Percentiles rank a stretch among this genome's conserved stretches.
These are phyloP conservation scores for Nakazawaea ernobii DNA, from an alignment of 805 yeast species.

Conservation along the genomic window DNA sequence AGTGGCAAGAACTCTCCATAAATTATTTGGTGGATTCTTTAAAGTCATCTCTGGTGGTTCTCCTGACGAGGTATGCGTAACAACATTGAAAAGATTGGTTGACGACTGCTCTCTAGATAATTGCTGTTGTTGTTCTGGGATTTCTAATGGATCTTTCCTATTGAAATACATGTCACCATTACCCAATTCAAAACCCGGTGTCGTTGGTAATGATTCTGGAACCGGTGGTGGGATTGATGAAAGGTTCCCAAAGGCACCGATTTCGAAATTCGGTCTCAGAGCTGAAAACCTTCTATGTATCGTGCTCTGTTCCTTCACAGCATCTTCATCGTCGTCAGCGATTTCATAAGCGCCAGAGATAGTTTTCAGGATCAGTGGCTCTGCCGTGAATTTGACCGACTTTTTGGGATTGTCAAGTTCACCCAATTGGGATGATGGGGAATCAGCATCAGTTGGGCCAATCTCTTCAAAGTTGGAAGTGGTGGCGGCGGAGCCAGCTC, in stretches of 20 bases:
- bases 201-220: slow-evolving; percentile 35
- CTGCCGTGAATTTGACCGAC: too few relatives aligned
- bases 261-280: neutral
- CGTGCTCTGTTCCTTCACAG: neutral
- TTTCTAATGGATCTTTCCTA: neutral
- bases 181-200: slow-evolving; percentile 31
- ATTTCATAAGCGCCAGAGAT: slow-evolving; percentile 2
- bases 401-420: too few relatives aligned
- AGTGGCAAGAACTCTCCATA: slow-evolving; percentile 34
- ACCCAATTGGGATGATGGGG: too few relatives aligned
- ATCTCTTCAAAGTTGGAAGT: too few relatives aligned
- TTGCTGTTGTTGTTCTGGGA: slow-evolving; percentile 17
- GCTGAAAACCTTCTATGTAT: slow-evolving; percentile 3
- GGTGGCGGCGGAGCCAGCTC: too few relatives aligned
- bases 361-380: neutral
- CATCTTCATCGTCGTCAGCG: neutral
- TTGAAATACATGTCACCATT: slow-evolving; percentile 1
- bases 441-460: too few relatives aligned
- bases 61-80: neutral
- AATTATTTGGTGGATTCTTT: slow-evolving; percentile 36
- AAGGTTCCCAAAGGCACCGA: slow-evolving; percentile 2
- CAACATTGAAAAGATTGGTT: neutral
- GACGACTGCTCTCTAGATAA: neutral
- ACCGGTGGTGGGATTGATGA: slow-evolving; percentile 28
- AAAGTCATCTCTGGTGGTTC: slow-evolving; percentile 29